Conservation (phyloP, 2,329 filamentous ascomycete genomes). For the Colletotrichum lupini region DNA sequence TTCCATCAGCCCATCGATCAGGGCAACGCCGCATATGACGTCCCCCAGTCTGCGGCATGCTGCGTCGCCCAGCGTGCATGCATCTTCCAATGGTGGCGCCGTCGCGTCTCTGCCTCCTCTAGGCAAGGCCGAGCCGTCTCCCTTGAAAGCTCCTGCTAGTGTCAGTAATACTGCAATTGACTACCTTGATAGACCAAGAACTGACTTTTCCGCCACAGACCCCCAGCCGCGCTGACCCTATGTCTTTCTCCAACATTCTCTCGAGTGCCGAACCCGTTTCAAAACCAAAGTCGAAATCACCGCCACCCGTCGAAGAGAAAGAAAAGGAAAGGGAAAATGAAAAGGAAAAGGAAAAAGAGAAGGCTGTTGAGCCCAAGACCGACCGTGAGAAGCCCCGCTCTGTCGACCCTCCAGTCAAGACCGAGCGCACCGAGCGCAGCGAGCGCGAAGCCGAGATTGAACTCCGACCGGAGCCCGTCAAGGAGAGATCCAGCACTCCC, state of each 20-base stretch:
- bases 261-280: slow-evolving; percentile 78
- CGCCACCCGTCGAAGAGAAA: slow-evolving; percentile 10
- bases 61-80: slow-evolving; percentile 48
- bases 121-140: slow-evolving; percentile 53
- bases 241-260: slow-evolving; percentile 96
- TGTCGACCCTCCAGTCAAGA: slow-evolving; percentile 44
- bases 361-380: slow-evolving; percentile 38
- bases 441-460: slow-evolving; percentile 42
- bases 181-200: neutral
- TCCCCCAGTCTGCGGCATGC: slow-evolving; percentile 62
- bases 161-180: slow-evolving; percentile 42
- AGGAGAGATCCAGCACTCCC: slow-evolving; percentile 33
- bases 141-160: slow-evolving; percentile 51
- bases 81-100: slow-evolving; percentile 53
- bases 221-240: slow-evolving; percentile 83
- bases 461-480: slow-evolving; percentile 32
- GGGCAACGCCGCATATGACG: slow-evolving; percentile 52
- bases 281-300: slow-evolving; percentile 53
- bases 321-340: slow-evolving; percentile 30
- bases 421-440: slow-evolving; percentile 47
- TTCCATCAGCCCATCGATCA: slow-evolving; percentile 56
- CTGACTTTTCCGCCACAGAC: slow-evolving; percentile 59
- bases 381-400: slow-evolving; percentile 34
- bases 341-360: slow-evolving; percentile 26
- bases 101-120: slow-evolving; percentile 46